Evolutionary conservation across 1,139 yeast species (phyloP).

Genomic region (Protomyces arabidopsidicola): DNA sequence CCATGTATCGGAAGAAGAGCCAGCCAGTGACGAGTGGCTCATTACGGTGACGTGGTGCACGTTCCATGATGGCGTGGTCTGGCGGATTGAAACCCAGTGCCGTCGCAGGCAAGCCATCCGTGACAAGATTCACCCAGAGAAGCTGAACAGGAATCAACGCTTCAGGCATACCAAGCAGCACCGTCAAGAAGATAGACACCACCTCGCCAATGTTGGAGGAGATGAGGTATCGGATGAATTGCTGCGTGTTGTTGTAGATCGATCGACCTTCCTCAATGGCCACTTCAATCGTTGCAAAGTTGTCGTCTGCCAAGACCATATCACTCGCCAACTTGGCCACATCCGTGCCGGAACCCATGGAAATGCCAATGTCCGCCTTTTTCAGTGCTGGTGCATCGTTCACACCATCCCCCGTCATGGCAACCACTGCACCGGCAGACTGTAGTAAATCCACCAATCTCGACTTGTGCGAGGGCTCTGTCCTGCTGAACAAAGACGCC

Average conservation of each 20-base stretch:
- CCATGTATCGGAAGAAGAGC: conserved; percentile 43
- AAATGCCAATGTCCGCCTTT: conserved; percentile 44
- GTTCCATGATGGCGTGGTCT: conserved; percentile 39
- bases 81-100: conserved; percentile 42
- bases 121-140: conserved; percentile 41
- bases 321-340: conserved; percentile 59
- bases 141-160: conserved; percentile 40
- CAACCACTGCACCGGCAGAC: conserved; percentile 45
- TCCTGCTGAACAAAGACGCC: conserved; percentile 47
- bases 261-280: conserved; percentile 53
- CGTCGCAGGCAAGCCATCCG: conserved; percentile 42
- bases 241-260: conserved; percentile 49
- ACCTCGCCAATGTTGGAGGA: conserved; percentile 53
- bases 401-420: conserved; percentile 47
- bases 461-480: conserved; percentile 54
- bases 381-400: conserved; percentile 46
- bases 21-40: conserved; percentile 43
- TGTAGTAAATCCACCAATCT: conserved; percentile 52
- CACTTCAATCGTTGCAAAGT: conserved; percentile 51
- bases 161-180: conserved; percentile 39
- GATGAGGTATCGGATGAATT: conserved; percentile 48
- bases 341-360: conserved; percentile 50
- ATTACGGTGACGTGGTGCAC: conserved; percentile 39
- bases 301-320: conserved; percentile 50
- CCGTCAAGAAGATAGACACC: conserved; percentile 40